Evolutionary conservation across 2,329 filamentous ascomycete species (phyloP), one percentile per base, ranked within the genome.

Genomic region (Trichophyton verrucosum): DNA sequence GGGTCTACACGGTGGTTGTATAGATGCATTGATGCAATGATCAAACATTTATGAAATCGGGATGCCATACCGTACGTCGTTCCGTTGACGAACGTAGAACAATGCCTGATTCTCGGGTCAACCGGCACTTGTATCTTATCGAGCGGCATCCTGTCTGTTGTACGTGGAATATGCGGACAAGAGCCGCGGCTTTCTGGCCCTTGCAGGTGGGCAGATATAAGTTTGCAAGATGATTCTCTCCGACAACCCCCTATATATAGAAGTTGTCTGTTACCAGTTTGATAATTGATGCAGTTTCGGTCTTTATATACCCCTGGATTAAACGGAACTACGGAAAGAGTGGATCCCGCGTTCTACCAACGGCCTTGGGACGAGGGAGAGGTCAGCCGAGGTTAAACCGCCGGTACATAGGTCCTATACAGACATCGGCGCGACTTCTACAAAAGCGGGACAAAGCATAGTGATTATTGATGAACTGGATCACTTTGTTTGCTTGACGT

Each of bases 61-160:
- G 55, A 15, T 27, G 11, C 13, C 74, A 63, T 67, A 79, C 79
- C 82, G 76, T 94, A 95, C 38, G 78, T 88, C 67, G 82, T 81
- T 65, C 86, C 86, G 66, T 87, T 85, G 61, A 91, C 76, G 59
- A 78, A 75, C 47, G 83, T 81, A 60, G 80, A 84, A 67, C 82
- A 80, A 70, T 85, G 81, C 68, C 84, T 76, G 67, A 90, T 80
- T 64, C 88, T 82, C 38, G 83, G 69, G 76, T 92, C 89, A 63
- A 82, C 80, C 46, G 80, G 80, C 20, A 79, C 78, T 58, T 74
- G 72, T 64, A 92, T 81, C 70, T 87, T 87, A 70, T 86, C 82
- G 47, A 80, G 72, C 57, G 80, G 70, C 79, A 82, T 84, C 40
- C 8, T 36, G 51, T 13, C 24, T 36, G n/a, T 2, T 30, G 17